Conservation (phyloP, 768 basidiomycete species). For the Termitomyces bulborhizus region DNA sequence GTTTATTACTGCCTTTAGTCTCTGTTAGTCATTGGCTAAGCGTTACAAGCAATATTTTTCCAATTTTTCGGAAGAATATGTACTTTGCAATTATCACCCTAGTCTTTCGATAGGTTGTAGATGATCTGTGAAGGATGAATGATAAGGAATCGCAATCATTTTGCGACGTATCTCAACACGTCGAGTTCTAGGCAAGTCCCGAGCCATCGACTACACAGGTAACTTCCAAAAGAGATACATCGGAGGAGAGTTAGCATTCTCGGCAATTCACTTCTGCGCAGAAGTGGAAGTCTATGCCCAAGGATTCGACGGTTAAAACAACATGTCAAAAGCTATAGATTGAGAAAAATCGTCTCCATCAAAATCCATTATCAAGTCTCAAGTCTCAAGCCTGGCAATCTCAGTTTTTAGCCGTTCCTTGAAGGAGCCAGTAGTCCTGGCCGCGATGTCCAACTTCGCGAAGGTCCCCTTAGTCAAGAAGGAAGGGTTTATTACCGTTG, state of each 20-base stretch:
- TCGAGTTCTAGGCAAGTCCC: no score
- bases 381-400: constrained; percentile 20
- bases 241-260: no score
- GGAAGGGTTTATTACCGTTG: constrained; percentile 82
- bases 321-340: background rate
- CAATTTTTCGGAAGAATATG: background rate
- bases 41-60: background rate
- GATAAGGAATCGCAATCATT: no score
- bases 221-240: no score
- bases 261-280: no score
- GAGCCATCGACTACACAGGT: no score
- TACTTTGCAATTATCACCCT: background rate
- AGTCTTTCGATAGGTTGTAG: background rate
- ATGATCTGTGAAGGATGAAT: background rate
- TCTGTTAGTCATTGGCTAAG: no score
- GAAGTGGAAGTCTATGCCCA: background rate
- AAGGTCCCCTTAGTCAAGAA: constrained; percentile 60
- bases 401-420: constrained; percentile 30
- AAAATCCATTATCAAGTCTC: background rate
- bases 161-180: no score
- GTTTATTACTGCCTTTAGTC: no score
- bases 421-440: constrained; percentile 16
- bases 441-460: constrained; percentile 35
- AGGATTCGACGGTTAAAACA: background rate
- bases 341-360: no score